Percentiles rank a stretch among this genome's conserved stretches.
Conservation (phyloP, 2,329 filamentous ascomycete genomes). For the Talaromyces atroroseus region DNA sequence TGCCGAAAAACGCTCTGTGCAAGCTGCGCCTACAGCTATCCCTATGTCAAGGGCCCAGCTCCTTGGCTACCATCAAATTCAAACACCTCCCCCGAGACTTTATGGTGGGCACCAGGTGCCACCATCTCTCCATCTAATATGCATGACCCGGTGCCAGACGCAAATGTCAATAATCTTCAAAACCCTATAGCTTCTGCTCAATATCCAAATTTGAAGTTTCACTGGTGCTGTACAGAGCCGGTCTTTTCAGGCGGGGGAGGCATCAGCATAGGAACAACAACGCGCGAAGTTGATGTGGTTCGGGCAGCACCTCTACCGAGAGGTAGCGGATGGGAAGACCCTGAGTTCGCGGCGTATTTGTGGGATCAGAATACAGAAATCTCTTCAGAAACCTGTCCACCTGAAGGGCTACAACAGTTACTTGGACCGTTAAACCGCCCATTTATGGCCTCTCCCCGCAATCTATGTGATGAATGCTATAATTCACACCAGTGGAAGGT, state of each 20-base stretch:
- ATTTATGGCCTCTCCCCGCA: slow-evolving; percentile 49
- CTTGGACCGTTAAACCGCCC: slow-evolving; percentile 43
- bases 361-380: slow-evolving; percentile 37
- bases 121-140: slow-evolving; percentile 54
- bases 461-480: slow-evolving; percentile 54
- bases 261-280: slow-evolving; percentile 52
- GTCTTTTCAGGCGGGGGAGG: slow-evolving; percentile 56
- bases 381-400: slow-evolving; percentile 34
- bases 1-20: slow-evolving; percentile 57
- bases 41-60: slow-evolving; percentile 36
- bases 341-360: slow-evolving; percentile 44
- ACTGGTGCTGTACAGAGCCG: slow-evolving; percentile 57
- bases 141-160: slow-evolving; percentile 42
- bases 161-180: slow-evolving; percentile 28
- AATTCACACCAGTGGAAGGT: slow-evolving; percentile 55
- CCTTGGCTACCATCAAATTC: slow-evolving; percentile 21
- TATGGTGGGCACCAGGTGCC: slow-evolving; percentile 57
- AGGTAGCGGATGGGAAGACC: slow-evolving; percentile 51
- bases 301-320: slow-evolving; percentile 53
- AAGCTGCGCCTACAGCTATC: slow-evolving; percentile 54
- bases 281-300: slow-evolving; percentile 51
- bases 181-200: slow-evolving; percentile 30
- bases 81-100: slow-evolving; percentile 28
- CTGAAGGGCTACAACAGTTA: slow-evolving; percentile 43
- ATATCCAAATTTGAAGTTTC: slow-evolving; percentile 50